A percentile compares a stretch with the other conserved stretches of the same genome.
These are phyloP conservation scores for Warburgia ugandensis DNA, from an alignment of 164 flowering plant genomes.

Conservation along the genomic window DNA sequence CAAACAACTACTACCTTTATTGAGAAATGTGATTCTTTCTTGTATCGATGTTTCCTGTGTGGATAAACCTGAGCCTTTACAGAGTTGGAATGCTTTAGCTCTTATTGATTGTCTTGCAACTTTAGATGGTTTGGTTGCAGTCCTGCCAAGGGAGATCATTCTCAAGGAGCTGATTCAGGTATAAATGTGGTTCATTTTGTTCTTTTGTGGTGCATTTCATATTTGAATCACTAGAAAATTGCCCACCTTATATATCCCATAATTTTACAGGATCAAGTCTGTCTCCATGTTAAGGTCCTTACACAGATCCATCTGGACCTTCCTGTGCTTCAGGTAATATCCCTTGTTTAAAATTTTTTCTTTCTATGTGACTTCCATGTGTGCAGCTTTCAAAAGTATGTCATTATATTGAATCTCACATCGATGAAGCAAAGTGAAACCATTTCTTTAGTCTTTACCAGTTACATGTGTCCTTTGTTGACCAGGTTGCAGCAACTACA, in stretches of 20 bases:
- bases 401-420: too few species aligned
- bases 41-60: conserved; percentile 44
- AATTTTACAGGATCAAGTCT: conserved; percentile 50
- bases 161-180: conserved; percentile 81
- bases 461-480: conserved; percentile 17
- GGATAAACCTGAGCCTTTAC: conserved; percentile 79
- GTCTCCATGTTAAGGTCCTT: conserved; percentile 60
- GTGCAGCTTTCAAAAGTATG: too few species aligned
- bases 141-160: conserved; percentile 51
- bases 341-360: not conserved
- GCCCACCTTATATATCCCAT: conserved; percentile 7
- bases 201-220: not conserved
- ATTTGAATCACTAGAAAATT: not conserved
- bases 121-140: conserved; percentile 58
- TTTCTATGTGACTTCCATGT: not conserved
- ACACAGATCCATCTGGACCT: conserved; percentile 49
- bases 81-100: conserved; percentile 72
- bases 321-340: conserved; percentile 65
- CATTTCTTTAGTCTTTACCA: too few species aligned
- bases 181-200: conserved; percentile 10
- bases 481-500: conserved; percentile 78
- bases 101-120: conserved; percentile 60
- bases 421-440: too few species aligned
- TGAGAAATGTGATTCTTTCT: conserved; percentile 48
- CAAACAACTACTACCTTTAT: conserved; percentile 70